Conservation (phyloP, 1,139 yeast species). For the Oligophagozyma castellii region DNA sequence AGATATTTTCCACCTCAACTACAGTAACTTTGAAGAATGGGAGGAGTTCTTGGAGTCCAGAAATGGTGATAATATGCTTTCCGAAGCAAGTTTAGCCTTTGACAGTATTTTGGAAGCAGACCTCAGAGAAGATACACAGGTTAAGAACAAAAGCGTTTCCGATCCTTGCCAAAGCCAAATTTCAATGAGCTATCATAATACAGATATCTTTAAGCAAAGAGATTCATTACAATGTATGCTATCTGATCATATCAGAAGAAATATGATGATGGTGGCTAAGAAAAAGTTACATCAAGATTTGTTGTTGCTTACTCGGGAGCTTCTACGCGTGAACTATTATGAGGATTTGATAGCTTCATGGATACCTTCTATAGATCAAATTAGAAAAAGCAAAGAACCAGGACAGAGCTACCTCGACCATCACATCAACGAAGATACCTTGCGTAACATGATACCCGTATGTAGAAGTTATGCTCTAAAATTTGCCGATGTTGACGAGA, state of each 20-base stretch:
- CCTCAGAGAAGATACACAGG: background rate
- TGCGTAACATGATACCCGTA: background rate
- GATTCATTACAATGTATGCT: background rate
- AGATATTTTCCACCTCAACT: too few species aligned
- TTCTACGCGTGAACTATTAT: slow-evolving; percentile 3
- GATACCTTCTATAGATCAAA: too few species aligned
- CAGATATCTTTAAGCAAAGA: slow-evolving; percentile 1
- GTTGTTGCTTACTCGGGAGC: slow-evolving; percentile 7
- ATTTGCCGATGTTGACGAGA: background rate
- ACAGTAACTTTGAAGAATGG: slow-evolving; percentile 4
- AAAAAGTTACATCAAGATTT: slow-evolving; percentile 11
- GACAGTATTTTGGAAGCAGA: too few species aligned
- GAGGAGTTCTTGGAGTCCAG: slow-evolving; percentile 4
- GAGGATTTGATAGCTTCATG: background rate
- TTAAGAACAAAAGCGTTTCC: background rate
- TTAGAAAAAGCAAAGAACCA: too few species aligned
- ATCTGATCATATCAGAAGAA: slow-evolving; percentile 2
- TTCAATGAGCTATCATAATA: background rate
- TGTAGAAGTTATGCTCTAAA: slow-evolving; percentile 3
- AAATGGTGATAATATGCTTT: slow-evolving; percentile 7
- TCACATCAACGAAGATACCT: background rate
- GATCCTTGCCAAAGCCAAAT: too few species aligned
- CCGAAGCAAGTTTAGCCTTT: background rate
- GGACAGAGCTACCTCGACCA: background rate
- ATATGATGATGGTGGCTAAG: slow-evolving; percentile 4